phyloP scores from a whole-genome alignment of 805 yeast species.

The Candida oleophila region DNA sequence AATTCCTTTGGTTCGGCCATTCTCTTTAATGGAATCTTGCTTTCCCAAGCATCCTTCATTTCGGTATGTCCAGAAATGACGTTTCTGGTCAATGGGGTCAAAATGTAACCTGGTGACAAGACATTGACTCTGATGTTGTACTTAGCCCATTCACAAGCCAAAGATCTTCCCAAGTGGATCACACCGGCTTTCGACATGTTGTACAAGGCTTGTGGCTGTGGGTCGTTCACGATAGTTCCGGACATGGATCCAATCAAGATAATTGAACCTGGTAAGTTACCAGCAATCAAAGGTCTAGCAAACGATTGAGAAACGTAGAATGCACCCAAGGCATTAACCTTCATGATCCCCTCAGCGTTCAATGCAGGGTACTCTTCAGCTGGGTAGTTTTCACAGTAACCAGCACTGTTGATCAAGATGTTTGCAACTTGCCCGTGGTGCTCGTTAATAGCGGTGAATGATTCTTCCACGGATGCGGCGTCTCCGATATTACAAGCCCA shows the following conservation, averaged over 20 bases:
- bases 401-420: conserved; percentile 76
- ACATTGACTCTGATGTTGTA: conserved; percentile 76
- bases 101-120: conserved; percentile 76
- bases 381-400: conserved; percentile 77
- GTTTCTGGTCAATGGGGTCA: conserved; percentile 74
- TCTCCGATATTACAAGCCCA: conserved; percentile 78
- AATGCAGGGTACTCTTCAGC: conserved; percentile 74
- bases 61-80: conserved; percentile 60
- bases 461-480: conserved; percentile 54
- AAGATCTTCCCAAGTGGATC: conserved; percentile 70
- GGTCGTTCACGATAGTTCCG: conserved; percentile 73
- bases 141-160: conserved; percentile 82
- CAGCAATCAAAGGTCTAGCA: conserved; percentile 63
- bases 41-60: conserved; percentile 70
- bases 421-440: conserved; percentile 64
- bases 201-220: conserved; percentile 78
- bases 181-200: conserved; percentile 88
- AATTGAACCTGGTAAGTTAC: conserved; percentile 56
- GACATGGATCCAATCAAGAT: conserved; percentile 79
- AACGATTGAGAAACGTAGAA: conserved; percentile 72
- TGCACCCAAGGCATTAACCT: conserved; percentile 74
- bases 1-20: conserved; percentile 86
- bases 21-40: conserved; percentile 72
- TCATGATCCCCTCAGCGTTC: conserved; percentile 65
- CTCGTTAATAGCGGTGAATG: conserved; percentile 51